These are phyloP conservation scores for Nasturtium officinale DNA, from an alignment of 345 rosid species.

Conservation along the genomic window DNA sequence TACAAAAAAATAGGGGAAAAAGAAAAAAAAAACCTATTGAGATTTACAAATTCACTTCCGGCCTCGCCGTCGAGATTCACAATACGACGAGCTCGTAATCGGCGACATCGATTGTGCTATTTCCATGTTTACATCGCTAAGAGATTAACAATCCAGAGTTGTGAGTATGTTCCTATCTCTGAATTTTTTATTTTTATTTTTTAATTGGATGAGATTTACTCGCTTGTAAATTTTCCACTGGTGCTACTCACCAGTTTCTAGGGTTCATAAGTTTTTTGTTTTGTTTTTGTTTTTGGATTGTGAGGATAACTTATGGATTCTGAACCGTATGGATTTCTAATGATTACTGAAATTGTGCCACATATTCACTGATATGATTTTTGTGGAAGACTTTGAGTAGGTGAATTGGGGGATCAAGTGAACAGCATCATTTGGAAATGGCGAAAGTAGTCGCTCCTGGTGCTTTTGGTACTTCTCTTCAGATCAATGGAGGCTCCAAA, in stretches of 20 bases:
- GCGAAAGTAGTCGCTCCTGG: constrained; percentile 69
- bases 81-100: constrained; percentile 24
- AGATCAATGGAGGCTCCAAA: constrained; percentile 50
- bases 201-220: not conserved
- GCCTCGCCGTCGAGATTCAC: constrained; percentile 26
- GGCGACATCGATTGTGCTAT: constrained; percentile 9
- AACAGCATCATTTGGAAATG: constrained; percentile 43
- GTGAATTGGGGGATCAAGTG: constrained; percentile 30
- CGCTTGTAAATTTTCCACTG: not conserved
- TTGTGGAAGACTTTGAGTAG: constrained; percentile 11
- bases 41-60: too few relatives aligned
- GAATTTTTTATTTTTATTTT: constrained; percentile 16
- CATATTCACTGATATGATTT: not conserved
- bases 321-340: not conserved
- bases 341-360: not conserved
- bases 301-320: not conserved
- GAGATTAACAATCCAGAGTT: constrained; percentile 19
- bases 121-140: constrained; percentile 8
- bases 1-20: not conserved
- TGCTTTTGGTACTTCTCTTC: constrained; percentile 52
- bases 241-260: not conserved
- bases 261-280: not conserved
- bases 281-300: not conserved
- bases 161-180: constrained; percentile 24
- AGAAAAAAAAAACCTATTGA: constrained; percentile 6